A percentile compares a stretch with the other conserved stretches of the same genome.
Conservation (phyloP, 768 basidiomycete genomes). For the Boletus fagicola region DNA sequence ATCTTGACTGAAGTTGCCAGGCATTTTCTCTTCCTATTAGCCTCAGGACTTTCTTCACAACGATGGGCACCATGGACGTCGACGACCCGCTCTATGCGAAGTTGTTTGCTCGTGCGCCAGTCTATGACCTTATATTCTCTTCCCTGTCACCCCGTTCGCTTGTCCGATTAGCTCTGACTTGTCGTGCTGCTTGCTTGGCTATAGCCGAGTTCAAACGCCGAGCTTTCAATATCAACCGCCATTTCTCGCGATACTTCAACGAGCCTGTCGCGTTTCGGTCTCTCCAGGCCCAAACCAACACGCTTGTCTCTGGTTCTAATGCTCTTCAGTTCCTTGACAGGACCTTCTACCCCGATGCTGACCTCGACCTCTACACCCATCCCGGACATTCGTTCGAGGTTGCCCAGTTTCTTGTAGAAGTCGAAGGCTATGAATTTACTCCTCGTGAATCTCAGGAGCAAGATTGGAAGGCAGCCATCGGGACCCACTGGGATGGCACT, state of each 20-base stretch:
- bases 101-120: conserved; percentile 17
- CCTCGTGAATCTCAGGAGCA: conserved; percentile 22
- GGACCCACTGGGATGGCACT: conserved; percentile 21
- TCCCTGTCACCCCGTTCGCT: conserved; percentile 29
- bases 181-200: conserved; percentile 13
- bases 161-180: conserved; percentile 21
- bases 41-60: not conserved
- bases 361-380: conserved; percentile 52
- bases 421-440: conserved; percentile 31
- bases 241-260: conserved; percentile 38
- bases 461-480: conserved; percentile 14
- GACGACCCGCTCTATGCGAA: not conserved
- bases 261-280: conserved; percentile 41
- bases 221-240: conserved; percentile 37
- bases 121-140: conserved; percentile 24
- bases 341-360: conserved; percentile 42
- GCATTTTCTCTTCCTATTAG: no score
- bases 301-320: conserved; percentile 52
- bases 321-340: conserved; percentile 54
- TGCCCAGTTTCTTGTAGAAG: conserved; percentile 33
- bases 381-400: conserved; percentile 33
- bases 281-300: conserved; percentile 42
- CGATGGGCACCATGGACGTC: not conserved
- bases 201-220: conserved; percentile 23
- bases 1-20: no score